phyloP scores from a whole-genome alignment of 2,329 filamentous ascomycete species.

The Ophiognomonia clavigignenti-juglandacearum region DNA sequence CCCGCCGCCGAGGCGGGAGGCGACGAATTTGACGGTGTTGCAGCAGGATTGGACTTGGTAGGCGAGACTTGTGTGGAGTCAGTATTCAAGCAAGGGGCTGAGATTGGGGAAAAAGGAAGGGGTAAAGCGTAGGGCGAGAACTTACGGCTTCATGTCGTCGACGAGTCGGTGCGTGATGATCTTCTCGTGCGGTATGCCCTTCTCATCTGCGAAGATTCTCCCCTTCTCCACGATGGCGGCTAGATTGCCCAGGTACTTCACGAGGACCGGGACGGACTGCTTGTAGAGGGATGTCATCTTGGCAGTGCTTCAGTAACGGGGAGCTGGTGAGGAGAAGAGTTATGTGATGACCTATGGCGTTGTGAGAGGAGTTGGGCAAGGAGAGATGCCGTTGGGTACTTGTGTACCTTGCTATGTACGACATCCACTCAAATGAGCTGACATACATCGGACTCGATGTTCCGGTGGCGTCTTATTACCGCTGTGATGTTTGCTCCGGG shows the following conservation, averaged over 20 bases:
- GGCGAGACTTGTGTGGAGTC: constrained; percentile 10
- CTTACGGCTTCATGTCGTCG: constrained; percentile 19
- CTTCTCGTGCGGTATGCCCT: constrained; percentile 16
- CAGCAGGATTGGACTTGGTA: constrained; percentile 20
- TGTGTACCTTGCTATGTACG: no score
- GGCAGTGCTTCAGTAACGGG: no score
- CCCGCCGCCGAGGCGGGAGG: constrained; percentile 13
- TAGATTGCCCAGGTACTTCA: constrained; percentile 10
- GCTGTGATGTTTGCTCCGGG: no score
- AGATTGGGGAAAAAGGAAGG: background rate
- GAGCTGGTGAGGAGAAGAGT: no score
- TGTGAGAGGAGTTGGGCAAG: no score
- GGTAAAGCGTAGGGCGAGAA: background rate
- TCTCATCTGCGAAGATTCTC: constrained; percentile 5
- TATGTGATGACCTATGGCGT: no score
- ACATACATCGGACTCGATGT: no score
- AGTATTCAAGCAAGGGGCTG: background rate
- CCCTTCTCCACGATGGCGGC: constrained; percentile 4
- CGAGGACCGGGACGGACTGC: constrained; percentile 8
- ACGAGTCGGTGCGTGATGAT: constrained; percentile 18
- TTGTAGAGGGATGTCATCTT: constrained; percentile 5
- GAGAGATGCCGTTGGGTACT: no score
- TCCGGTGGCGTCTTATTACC: no score
- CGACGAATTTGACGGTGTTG: constrained; percentile 19
- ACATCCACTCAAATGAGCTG: no score